Conservation (phyloP, 345 rosid species). For the Populus tremula region DNA sequence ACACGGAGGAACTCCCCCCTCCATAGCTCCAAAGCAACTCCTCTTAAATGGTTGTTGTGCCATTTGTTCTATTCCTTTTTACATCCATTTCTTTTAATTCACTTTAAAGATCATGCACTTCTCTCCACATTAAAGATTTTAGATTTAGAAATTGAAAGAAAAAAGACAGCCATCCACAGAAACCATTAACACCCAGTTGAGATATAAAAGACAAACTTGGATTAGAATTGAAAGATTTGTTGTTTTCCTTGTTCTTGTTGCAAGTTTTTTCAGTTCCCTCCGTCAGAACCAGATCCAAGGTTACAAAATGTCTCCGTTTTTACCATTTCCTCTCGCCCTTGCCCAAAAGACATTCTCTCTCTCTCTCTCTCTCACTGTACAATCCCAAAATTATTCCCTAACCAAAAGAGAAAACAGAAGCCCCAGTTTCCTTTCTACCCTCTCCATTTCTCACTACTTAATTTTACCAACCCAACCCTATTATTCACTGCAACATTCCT, state of each 20-base stretch:
- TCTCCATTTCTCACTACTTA: conserved; percentile 32
- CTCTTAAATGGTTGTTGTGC: too few relatives aligned
- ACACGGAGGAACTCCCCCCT: too few relatives aligned
- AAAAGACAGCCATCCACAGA: background rate
- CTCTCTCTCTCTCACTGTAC: conserved; percentile 48
- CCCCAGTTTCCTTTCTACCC: conserved; percentile 7
- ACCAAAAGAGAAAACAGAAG: conserved; percentile 28
- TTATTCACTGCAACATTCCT: conserved; percentile 51
- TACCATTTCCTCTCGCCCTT: background rate
- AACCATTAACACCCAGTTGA: background rate
- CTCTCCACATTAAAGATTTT: too few relatives aligned
- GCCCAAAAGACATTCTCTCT: conserved; percentile 1
- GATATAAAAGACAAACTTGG: background rate
- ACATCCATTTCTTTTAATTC: too few relatives aligned
- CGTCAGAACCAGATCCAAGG: background rate
- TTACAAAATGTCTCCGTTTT: background rate
- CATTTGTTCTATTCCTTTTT: too few relatives aligned
- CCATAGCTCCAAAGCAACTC: too few relatives aligned
- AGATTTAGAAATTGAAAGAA: too few relatives aligned
- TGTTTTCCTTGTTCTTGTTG: background rate
- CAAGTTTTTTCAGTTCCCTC: background rate
- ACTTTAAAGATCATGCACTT: too few relatives aligned
- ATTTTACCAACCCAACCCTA: conserved; percentile 54
- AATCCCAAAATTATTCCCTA: conserved; percentile 53
- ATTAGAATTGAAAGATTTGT: background rate